Conservation (phyloP, 2,329 filamentous ascomycete genomes). For the Ceratocystiopsis sp. region DNA sequence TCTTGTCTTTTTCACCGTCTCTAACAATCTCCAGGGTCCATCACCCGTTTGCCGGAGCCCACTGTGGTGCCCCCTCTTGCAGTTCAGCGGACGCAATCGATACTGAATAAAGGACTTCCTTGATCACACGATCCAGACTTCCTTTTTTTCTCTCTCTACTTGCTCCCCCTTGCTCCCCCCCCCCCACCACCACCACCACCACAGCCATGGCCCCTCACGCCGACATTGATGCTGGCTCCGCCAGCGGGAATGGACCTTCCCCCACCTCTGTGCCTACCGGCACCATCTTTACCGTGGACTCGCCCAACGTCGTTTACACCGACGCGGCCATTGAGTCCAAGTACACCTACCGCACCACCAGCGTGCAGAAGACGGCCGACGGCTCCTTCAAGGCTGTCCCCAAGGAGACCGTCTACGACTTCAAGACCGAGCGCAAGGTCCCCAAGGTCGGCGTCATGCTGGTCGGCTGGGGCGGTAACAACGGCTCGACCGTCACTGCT, state of each 20-base stretch:
- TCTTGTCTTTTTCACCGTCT: not conserved
- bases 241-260: slow-evolving; percentile 35
- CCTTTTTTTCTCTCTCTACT: not conserved
- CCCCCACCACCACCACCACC: slow-evolving; percentile 9
- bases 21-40: slow-evolving; percentile 45
- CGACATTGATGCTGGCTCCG: slow-evolving; percentile 36
- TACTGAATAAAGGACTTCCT: slow-evolving; percentile 32
- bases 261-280: slow-evolving; percentile 19
- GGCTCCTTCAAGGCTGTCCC: slow-evolving; percentile 73
- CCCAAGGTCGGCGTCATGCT: slow-evolving; percentile 95
- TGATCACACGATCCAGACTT: not conserved
- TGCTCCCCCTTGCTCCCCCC: not conserved
- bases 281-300: slow-evolving; percentile 70
- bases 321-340: slow-evolving; percentile 77
- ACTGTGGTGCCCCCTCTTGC: slow-evolving; percentile 78
- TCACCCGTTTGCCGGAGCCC: slow-evolving; percentile 92
- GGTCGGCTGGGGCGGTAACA: slow-evolving; percentile 96
- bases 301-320: slow-evolving; percentile 84
- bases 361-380: slow-evolving; percentile 48
- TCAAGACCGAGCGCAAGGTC: slow-evolving; percentile 89
- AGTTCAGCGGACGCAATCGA: slow-evolving; percentile 55
- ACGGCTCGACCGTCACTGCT: slow-evolving; percentile 90
- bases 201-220: slow-evolving; percentile 86
- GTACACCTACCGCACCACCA: slow-evolving; percentile 93
- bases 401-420: slow-evolving; percentile 82